These are phyloP conservation scores for Narthecium ossifragum DNA, from an alignment of 106 monocot species.

Conservation along the genomic window DNA sequence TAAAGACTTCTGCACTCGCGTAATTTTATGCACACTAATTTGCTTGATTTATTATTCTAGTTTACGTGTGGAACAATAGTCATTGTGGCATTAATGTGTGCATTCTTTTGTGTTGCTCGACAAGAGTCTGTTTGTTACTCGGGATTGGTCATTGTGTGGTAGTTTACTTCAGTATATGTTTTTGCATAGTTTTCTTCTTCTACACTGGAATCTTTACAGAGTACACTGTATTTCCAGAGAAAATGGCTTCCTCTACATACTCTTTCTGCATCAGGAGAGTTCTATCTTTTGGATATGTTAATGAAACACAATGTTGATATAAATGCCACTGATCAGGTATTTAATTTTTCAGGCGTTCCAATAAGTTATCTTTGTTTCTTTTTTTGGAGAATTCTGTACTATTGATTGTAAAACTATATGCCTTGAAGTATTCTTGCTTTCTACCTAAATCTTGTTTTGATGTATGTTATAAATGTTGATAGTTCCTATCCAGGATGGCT, in stretches of 20 bases:
- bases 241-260: conserved; percentile 92
- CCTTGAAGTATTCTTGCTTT: neutral
- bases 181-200: too few relatives aligned
- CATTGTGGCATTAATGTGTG: too few relatives aligned
- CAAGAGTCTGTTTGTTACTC: too few relatives aligned
- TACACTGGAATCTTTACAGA: too few relatives aligned
- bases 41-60: too few relatives aligned
- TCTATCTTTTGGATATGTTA: conserved; percentile 77
- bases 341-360: neutral
- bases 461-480: conserved; percentile 2
- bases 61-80: too few relatives aligned
- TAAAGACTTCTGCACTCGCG: too few relatives aligned
- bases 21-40: too few relatives aligned
- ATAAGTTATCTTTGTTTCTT: neutral
- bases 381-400: too few relatives aligned
- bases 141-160: too few relatives aligned
- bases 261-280: conserved; percentile 84
- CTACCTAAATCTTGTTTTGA: conserved; percentile 14
- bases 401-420: neutral
- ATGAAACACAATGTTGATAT: conserved; percentile 82
- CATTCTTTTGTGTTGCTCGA: too few relatives aligned
- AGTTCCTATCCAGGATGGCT: conserved; percentile 63
- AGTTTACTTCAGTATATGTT: too few relatives aligned
- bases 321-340: conserved; percentile 77
- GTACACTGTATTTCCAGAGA: conserved; percentile 41